Base-by-base conservation (phyloP, 306 rosid genomes). In the Inga laurina region DNA sequence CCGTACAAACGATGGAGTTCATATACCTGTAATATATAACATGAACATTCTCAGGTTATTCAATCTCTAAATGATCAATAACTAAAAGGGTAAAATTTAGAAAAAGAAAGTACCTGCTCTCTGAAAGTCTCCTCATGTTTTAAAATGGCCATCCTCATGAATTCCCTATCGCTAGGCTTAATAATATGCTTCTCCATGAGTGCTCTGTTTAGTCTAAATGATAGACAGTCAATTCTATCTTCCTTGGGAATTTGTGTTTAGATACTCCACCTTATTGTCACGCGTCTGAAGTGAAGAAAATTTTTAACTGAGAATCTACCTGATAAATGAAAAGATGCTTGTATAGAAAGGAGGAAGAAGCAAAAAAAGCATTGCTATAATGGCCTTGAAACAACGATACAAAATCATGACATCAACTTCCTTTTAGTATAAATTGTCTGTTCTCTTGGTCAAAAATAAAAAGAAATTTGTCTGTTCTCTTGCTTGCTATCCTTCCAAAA, bases 111-210 rank as follows among this genome's bases (percentile, higher is more conserved):
- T 74, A 94, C 99, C 99, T 94, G 99, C 76, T 97, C 90, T 88
- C 87, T 94, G 88, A 97, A 97, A 37, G 90, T 94, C 88, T 91
- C 92, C 88, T 97, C 99, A 52, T 97, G 99, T 84, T 90, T 92
- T 66, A 94, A 71, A 90, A 97, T 92, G 84, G 97, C 98, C 92
- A 92, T 89, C 88, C 87, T 94, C 98, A 94, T 94, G 85, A 57
- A 87, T 81, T 97, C 97, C 88, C 81, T 96, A 72, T 96, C 95
- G 76, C 86, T 56, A 52, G 94, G 91, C 81, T 86, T 83, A 14
- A 88, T 86, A 86, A 74, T 39, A 39, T 39, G 83, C 87, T 89
- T 91, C 90, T 97, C 99, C 99, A 94, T 95, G 70, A 59, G 66
- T 74, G 82, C 84, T 77, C 71, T 37, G 73, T 48, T 54, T 73